Evolutionary conservation across 805 yeast genomes (phyloP).

Genomic region (Alloascoidea hylecoeti): DNA sequence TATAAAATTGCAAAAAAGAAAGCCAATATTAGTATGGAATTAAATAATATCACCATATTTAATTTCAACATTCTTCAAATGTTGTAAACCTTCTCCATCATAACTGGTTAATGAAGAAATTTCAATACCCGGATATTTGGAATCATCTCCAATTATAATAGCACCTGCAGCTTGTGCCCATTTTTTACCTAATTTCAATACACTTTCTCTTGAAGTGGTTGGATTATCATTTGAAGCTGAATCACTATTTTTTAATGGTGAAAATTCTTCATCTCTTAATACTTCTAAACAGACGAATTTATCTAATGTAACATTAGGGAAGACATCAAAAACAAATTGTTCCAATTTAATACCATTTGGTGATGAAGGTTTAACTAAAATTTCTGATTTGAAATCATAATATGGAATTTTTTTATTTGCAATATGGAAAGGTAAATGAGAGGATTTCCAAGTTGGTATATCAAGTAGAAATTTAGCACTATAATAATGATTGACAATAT

Average conservation of each 20-base stretch:
- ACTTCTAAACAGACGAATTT: conserved; percentile 91
- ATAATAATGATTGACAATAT: conserved; percentile 94
- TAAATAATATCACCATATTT: conserved; percentile 14
- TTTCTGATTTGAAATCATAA: conserved; percentile 32
- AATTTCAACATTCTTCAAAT: conserved; percentile 32
- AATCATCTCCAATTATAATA: conserved; percentile 17
- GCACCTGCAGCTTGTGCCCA: conserved; percentile 77
- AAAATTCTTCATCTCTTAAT: conserved; percentile 69
- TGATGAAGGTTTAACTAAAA: conserved; percentile 35
- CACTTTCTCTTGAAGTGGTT: conserved; percentile 57
- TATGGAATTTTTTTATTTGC: conserved; percentile 80
- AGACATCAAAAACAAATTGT: conserved; percentile 94
- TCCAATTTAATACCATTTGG: conserved; percentile 93
- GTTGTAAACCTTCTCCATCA: conserved; percentile 53
- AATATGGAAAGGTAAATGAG: conserved; percentile 79
- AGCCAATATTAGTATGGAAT: too few species aligned
- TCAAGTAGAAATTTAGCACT: conserved; percentile 55
- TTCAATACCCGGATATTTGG: conserved; percentile 43
- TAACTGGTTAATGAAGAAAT: conserved; percentile 68
- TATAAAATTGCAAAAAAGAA: too few species aligned
- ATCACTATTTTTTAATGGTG: conserved; percentile 86
- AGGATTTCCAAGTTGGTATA: conserved; percentile 58
- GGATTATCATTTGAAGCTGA: conserved; percentile 78
- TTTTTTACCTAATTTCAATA: conserved; percentile 48
- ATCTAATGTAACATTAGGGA: conserved; percentile 55